Evolutionary conservation across 2,329 filamentous ascomycete species (phyloP), one percentile per base, ranked within the genome.

Genomic region (Sporothrix humicola): DNA sequence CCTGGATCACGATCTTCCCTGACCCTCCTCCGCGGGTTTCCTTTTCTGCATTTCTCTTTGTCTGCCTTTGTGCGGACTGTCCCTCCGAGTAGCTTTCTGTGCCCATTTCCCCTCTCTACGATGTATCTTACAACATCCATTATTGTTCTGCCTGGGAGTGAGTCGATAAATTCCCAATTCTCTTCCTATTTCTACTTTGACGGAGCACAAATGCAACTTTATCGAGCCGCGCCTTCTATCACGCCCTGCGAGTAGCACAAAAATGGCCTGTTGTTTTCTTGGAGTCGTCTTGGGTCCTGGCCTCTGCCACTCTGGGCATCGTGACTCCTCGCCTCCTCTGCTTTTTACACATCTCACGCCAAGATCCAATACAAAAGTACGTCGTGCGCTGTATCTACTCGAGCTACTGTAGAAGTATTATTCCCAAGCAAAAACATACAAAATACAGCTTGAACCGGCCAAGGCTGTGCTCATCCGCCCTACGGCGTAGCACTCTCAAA

Each of bases 401-500:
- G 44, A 48, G 13, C 44, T 48, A 48, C 44, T 48, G 44, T 48
- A 48, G 44, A 54, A 17, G 23, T 26, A 26, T 26, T 26, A 17
- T 13, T 54, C 12, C 50, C 8, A n/a, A 23, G 52, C n/a, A 37
- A 20, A 59, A 59, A 20, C 56, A 31, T 6, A 12, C 58, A 63
- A 63, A 63, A 44, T 12, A 46, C 44, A 42, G 20, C 42, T 23
- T 42, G 42, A 65, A 26, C 44, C 23, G 23, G 23, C 63, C 63
- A 68, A 66, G 63, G 63, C 63, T 68, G 63, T 68, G 44, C 44
- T 12, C 61, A 63, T 66, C 42, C 20, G n/a, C 61, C 17, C 17
- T 44, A n/a, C 42, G n/a, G 46, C 61, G 12, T 2, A 7, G 13
- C 26, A 13, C 56, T 13, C 26, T 9, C n/a, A 59, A 23, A 31